Percentiles rank a stretch among this genome's conserved stretches.
Conservation (phyloP, 148 eudicot species). For the Selenicereus undatus region DNA sequence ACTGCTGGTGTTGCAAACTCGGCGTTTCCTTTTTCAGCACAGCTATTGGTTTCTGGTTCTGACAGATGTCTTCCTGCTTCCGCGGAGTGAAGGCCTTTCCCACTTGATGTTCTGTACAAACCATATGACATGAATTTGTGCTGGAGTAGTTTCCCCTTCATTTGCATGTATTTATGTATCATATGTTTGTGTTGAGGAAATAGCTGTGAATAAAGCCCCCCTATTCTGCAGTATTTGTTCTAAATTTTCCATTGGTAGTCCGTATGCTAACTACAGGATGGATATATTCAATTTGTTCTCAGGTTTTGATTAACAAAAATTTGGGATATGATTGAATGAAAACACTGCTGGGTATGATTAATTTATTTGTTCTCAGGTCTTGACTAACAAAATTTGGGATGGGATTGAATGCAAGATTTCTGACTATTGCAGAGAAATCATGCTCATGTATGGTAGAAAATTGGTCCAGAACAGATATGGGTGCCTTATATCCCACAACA, state of each 20-base stretch:
- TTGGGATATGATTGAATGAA: no score
- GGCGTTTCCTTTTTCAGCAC: background rate
- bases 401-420: no score
- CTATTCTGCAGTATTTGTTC: background rate
- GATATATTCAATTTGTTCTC: no score
- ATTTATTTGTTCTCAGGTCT: no score
- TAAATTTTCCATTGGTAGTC: background rate
- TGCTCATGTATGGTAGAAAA: no score
- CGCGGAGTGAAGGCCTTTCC: background rate
- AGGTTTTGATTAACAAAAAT: no score
- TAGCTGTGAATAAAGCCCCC: background rate
- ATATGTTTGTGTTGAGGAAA: conserved; percentile 6
- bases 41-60: background rate
- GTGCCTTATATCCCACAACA: no score
- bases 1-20: background rate
- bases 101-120: conserved; percentile 19
- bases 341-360: no score
- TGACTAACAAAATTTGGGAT: no score
- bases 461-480: no score
- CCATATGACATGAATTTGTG: conserved; percentile 4
- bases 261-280: no score
- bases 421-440: no score
- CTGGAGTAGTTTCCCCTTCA: background rate
- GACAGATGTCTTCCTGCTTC: background rate
- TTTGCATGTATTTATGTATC: conserved; percentile 1